Conservation (phyloP, 495 filamentous ascomycete species). For the Rhypophila decipiens region DNA sequence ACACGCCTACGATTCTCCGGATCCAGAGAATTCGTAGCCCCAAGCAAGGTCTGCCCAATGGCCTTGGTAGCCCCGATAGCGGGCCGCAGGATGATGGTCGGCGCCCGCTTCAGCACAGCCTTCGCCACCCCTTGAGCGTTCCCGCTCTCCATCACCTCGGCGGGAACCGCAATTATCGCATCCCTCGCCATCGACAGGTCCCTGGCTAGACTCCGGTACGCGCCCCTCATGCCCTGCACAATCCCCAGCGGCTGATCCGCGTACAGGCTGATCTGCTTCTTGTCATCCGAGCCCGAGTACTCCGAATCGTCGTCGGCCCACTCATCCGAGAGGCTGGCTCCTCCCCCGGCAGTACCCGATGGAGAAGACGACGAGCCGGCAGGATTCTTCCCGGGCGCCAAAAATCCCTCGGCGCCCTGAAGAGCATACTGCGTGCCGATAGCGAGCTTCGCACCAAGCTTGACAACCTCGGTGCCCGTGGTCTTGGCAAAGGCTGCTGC, state of each 20-base stretch:
- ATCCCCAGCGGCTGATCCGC: slow-evolving; percentile 89
- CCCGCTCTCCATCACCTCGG: slow-evolving; percentile 79
- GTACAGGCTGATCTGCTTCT: slow-evolving; percentile 76
- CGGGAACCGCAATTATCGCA: slow-evolving; percentile 91
- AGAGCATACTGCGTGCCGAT: slow-evolving; percentile 89
- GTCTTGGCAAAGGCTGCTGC: slow-evolving; percentile 83
- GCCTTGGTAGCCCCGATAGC: slow-evolving; percentile 88
- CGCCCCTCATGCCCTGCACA: slow-evolving; percentile 75
- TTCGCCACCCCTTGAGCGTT: slow-evolving; percentile 75
- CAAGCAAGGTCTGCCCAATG: slow-evolving; percentile 80
- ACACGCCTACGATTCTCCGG: slow-evolving; percentile 72
- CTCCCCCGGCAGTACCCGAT: slow-evolving; percentile 13
- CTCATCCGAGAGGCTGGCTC: slow-evolving; percentile 32
- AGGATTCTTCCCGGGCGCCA: slow-evolving; percentile 50
- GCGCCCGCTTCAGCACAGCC: slow-evolving; percentile 74
- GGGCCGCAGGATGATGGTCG: slow-evolving; percentile 84
- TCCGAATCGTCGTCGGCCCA: slow-evolving; percentile 53
- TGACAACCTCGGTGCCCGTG: slow-evolving; percentile 84
- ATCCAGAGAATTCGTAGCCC: slow-evolving; percentile 90
- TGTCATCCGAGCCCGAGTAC: slow-evolving; percentile 45
- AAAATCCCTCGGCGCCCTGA: slow-evolving; percentile 76
- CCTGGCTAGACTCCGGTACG: slow-evolving; percentile 72
- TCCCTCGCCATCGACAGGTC: slow-evolving; percentile 80
- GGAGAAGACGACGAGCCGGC: slow-evolving; percentile 20
- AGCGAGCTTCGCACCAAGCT: slow-evolving; percentile 88